These are phyloP conservation scores for Nemophila menziesii DNA, from an alignment of 257 asterid species.

Conservation along the genomic window DNA sequence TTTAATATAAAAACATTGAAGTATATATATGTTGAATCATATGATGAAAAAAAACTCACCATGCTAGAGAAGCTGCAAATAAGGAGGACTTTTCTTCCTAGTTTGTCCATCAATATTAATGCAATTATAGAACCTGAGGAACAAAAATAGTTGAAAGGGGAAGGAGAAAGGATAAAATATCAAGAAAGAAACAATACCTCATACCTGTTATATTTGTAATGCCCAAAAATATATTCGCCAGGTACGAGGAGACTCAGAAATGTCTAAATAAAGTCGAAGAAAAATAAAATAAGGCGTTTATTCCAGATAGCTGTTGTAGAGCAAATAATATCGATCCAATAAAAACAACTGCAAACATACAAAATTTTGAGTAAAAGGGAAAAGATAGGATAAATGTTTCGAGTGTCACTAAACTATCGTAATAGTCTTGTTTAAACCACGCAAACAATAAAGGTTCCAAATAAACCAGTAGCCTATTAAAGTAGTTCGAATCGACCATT, in stretches of 20 bases:
- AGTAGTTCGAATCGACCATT: too few relatives aligned
- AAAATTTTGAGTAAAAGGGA: constrained; percentile 29
- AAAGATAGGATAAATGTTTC: not conserved
- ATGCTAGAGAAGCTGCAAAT: constrained; percentile 93
- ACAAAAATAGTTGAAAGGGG: too few relatives aligned
- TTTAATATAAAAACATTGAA: not conserved
- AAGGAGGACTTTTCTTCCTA: constrained; percentile 82
- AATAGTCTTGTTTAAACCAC: too few relatives aligned
- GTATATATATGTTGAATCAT: not conserved
- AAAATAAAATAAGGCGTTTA: constrained; percentile 98
- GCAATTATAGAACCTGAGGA: constrained; percentile 70
- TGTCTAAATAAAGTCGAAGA: constrained; percentile 99
- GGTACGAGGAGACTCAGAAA: constrained; percentile 84
- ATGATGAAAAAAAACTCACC: constrained; percentile 30
- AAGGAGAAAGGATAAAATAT: constrained; percentile 7
- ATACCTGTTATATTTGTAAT: constrained; percentile 63
- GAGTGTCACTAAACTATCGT: too few relatives aligned
- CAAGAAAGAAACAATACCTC: constrained; percentile 5
- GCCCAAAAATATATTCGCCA: constrained; percentile 77
- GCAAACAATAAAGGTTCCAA: too few relatives aligned
- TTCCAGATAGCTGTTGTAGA: constrained; percentile 99
- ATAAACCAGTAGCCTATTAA: too few relatives aligned
- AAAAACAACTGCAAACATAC: constrained; percentile 95
- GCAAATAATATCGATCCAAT: constrained; percentile 96
- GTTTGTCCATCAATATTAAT: constrained; percentile 70